Evolutionary conservation across 768 basidiomycete species (phyloP).

Genomic region (Pisolithus marmoratus): DNA sequence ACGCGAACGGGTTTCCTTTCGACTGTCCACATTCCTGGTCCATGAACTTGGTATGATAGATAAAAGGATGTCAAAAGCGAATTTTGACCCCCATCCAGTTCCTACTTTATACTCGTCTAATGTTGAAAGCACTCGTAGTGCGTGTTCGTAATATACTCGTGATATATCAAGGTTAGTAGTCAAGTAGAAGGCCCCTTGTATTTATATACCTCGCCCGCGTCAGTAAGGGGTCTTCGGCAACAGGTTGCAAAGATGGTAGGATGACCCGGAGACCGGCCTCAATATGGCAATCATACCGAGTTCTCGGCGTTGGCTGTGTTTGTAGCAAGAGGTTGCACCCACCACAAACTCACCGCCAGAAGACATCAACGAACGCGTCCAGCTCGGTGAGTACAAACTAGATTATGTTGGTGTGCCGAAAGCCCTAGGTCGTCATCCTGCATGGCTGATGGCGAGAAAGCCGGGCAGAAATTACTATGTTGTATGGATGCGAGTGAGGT

Average conservation of each 20-base stretch:
- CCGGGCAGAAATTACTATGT: conserved; percentile 25
- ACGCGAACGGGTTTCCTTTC: conserved; percentile 28
- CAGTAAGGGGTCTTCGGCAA: too few species aligned
- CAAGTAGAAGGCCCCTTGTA: too few species aligned
- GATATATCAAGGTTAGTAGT: too few species aligned
- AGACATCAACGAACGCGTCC: conserved; percentile 53
- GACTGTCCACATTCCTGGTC: conserved; percentile 16
- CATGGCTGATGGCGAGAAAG: conserved; percentile 11
- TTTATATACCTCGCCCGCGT: too few species aligned
- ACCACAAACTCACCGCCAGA: conserved; percentile 13
- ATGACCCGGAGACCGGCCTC: too few species aligned
- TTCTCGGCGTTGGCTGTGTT: conserved; percentile 23
- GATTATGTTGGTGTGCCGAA: conserved; percentile 16
- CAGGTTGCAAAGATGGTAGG: too few species aligned
- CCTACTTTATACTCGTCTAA: background rate
- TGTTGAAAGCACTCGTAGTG: background rate
- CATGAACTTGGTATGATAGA: conserved; percentile 3
- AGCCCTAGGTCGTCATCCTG: conserved; percentile 16
- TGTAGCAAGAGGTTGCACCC: conserved; percentile 12
- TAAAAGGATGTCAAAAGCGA: too few species aligned
- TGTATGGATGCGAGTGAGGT: conserved; percentile 50
- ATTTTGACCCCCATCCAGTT: background rate
- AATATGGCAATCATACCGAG: background rate
- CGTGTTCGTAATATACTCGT: too few species aligned
- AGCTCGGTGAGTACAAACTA: conserved; percentile 58